Evolutionary conservation across 2,329 filamentous ascomycete genomes (phyloP).

Genomic region (Phyllosticta citribraziliensis): DNA sequence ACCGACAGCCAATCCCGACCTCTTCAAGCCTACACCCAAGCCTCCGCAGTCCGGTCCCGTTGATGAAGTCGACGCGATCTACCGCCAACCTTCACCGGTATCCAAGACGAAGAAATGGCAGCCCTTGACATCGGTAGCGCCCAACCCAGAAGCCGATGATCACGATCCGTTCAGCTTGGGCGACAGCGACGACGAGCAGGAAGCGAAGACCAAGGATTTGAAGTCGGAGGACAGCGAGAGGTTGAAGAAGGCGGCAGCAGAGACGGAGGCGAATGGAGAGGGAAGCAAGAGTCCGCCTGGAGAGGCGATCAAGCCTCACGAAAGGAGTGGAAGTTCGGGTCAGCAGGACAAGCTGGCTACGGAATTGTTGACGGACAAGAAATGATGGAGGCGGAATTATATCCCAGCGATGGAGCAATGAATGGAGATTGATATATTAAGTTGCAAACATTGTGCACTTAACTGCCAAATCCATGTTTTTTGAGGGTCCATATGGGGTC

Average conservation of each 20-base stretch:
- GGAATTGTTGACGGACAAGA: conserved; percentile 27
- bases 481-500: not conserved
- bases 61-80: conserved; percentile 70
- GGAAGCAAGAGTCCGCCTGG: conserved; percentile 14
- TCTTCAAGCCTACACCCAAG: conserved; percentile 62
- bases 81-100: conserved; percentile 40
- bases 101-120: conserved; percentile 90
- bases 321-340: conserved; percentile 32
- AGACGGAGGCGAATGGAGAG: conserved; percentile 47
- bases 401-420: not conserved
- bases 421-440: not conserved
- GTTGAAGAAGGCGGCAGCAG: conserved; percentile 39
- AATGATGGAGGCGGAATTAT: not conserved
- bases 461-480: too few relatives aligned
- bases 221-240: conserved; percentile 43
- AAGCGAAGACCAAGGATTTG: conserved; percentile 57
- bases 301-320: conserved; percentile 27
- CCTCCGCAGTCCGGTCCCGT: conserved; percentile 50
- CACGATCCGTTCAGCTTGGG: conserved; percentile 96
- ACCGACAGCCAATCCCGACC: conserved; percentile 62
- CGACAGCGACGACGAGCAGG: conserved; percentile 88
- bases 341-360: conserved; percentile 38
- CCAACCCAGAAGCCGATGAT: conserved; percentile 67
- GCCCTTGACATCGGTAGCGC: conserved; percentile 75
- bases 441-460: too few relatives aligned